Conservation (phyloP, 2,329 filamentous ascomycete species). For the Cytospora piceae region DNA sequence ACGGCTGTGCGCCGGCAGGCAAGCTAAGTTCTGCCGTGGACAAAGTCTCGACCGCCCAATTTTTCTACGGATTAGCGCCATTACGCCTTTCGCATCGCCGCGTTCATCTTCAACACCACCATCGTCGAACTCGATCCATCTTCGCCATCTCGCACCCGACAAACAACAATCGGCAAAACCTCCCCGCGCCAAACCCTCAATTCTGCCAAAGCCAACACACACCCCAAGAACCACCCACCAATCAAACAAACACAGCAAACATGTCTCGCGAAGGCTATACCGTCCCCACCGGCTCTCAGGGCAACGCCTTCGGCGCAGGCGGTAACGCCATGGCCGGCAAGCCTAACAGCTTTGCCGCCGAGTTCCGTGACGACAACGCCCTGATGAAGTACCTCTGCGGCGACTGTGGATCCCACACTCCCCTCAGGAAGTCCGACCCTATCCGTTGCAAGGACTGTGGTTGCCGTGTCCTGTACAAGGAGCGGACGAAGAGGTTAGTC, state of each 20-base stretch:
- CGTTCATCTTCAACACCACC: constrained; percentile 10
- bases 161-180: not conserved
- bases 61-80: constrained; percentile 18
- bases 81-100: not conserved
- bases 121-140: not conserved
- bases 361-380: constrained; percentile 52
- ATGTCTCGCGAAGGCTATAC: constrained; percentile 81
- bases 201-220: not conserved
- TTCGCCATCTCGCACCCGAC: too few relatives aligned
- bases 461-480: constrained; percentile 95
- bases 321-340: constrained; percentile 39
- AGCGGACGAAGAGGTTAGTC: constrained; percentile 89
- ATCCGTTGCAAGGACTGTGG: constrained; percentile 93
- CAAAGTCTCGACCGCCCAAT: constrained; percentile 30
- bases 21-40: constrained; percentile 26
- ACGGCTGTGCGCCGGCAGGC: constrained; percentile 12
- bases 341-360: constrained; percentile 47
- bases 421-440: constrained; percentile 75
- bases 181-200: too few relatives aligned
- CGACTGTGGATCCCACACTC: constrained; percentile 80
- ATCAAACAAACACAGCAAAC: constrained; percentile 6
- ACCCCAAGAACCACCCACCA: not conserved
- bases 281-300: constrained; percentile 61
- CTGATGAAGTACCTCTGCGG: constrained; percentile 76
- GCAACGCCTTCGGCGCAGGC: constrained; percentile 46